Conservation (phyloP, 2,329 filamentous ascomycete genomes). For the Cordyceps farinosa region DNA sequence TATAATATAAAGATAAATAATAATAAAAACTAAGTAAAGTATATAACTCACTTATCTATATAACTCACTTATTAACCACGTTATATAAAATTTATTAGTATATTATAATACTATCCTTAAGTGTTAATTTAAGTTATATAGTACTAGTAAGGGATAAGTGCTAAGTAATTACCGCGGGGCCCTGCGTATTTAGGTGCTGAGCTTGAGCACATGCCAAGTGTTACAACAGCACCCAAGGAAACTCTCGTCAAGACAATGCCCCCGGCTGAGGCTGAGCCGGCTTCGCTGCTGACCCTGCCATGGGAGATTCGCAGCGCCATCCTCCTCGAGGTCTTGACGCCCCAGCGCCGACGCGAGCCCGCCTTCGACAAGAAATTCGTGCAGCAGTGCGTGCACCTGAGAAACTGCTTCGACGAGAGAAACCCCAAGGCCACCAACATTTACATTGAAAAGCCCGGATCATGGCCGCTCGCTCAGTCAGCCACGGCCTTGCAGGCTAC, state of each 20-base stretch:
- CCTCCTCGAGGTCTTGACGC: conserved; percentile 3
- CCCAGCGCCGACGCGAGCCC: neutral
- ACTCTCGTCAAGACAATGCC: neutral
- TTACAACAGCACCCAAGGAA: too few species aligned
- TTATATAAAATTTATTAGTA: too few species aligned
- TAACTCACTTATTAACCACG: too few species aligned
- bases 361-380: neutral
- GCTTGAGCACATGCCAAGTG: too few species aligned
- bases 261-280: neutral
- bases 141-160: too few species aligned
- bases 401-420: conserved; percentile 9
- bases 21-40: too few species aligned
- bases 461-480: neutral
- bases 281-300: conserved; percentile 9
- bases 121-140: too few species aligned
- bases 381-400: neutral
- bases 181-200: too few species aligned
- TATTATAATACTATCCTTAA: too few species aligned
- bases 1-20: too few species aligned
- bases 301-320: conserved; percentile 10
- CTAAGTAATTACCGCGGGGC: too few species aligned
- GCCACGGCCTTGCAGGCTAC: neutral
- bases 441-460: conserved; percentile 7
- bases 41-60: too few species aligned
- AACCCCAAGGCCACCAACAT: conserved; percentile 7